Percentiles rank a stretch among this genome's conserved stretches.
These are phyloP conservation scores for Diversispora epigaea DNA, from an alignment of 192 early-diverging fungal species.

Conservation along the genomic window DNA sequence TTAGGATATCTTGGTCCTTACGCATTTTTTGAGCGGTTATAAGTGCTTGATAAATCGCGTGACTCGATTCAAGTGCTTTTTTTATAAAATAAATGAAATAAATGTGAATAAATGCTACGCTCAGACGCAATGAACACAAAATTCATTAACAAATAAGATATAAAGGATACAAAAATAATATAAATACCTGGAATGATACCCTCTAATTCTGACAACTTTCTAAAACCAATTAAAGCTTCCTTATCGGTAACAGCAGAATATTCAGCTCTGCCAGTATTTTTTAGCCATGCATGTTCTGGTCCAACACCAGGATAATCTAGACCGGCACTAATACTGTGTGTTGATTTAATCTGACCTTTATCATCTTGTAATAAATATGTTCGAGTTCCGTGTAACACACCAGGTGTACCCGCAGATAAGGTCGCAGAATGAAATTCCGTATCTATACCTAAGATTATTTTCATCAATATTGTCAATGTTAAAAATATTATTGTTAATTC, in stretches of 20 bases:
- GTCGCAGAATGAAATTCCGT: slow-evolving; percentile 91
- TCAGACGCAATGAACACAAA: background rate
- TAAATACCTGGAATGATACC: slow-evolving; percentile 79
- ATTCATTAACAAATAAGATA: background rate
- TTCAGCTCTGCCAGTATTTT: slow-evolving; percentile 81
- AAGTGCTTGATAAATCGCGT: slow-evolving; percentile 83
- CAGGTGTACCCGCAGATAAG: slow-evolving; percentile 76
- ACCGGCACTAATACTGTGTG: slow-evolving; percentile 93
- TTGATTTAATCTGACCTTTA: slow-evolving; percentile 96
- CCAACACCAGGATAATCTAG: slow-evolving; percentile 98
- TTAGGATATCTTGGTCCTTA: slow-evolving; percentile 79
- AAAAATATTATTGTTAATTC: background rate
- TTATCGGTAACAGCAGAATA: slow-evolving; percentile 79
- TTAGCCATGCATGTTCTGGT: slow-evolving; percentile 93
- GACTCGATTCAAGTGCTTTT: slow-evolving; percentile 88
- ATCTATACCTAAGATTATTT: slow-evolving; percentile 47
- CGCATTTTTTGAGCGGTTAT: slow-evolving; percentile 73
- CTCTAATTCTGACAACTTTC: slow-evolving; percentile 64
- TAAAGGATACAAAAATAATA: background rate
- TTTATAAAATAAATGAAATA: background rate
- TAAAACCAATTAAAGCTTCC: slow-evolving; percentile 85
- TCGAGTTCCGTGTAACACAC: slow-evolving; percentile 95
- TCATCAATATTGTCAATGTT: too few species aligned
- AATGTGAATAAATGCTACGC: background rate
- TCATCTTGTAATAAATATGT: slow-evolving; percentile 93